phyloP scores from a whole-genome alignment of 176 grass and related monocot species.

The Olyra latifolia region DNA sequence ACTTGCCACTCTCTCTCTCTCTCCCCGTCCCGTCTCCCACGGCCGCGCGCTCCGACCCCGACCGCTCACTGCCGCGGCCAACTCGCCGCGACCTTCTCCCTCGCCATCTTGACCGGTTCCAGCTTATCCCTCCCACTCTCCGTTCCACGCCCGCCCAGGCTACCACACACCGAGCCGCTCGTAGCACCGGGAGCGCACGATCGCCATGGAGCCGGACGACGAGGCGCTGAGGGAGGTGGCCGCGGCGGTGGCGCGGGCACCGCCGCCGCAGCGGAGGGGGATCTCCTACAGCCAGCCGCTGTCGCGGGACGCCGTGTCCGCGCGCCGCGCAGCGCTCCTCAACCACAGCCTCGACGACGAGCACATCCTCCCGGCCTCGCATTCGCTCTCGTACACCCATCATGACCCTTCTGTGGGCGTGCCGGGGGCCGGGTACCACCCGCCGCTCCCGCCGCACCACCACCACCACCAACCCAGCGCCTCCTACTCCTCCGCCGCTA shows the following conservation, averaged over 20 bases:
- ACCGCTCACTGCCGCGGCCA: slow-evolving; percentile 35
- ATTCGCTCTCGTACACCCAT: slow-evolving; percentile 44
- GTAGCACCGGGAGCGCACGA: background rate
- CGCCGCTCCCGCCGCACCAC: slow-evolving; percentile 41
- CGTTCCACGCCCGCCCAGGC: slow-evolving; percentile 17
- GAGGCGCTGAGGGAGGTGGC: slow-evolving; percentile 39
- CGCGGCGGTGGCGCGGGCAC: background rate
- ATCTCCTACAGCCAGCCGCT: slow-evolving; percentile 93
- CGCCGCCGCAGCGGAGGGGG: slow-evolving; percentile 42
- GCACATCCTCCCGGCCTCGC: slow-evolving; percentile 29
- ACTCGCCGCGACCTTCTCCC: slow-evolving; percentile 46
- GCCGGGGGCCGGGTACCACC: slow-evolving; percentile 19
- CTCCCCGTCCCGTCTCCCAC: slow-evolving; percentile 23
- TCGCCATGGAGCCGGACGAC: slow-evolving; percentile 37
- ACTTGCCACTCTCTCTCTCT: background rate
- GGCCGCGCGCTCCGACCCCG: slow-evolving; percentile 30
- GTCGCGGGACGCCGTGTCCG: slow-evolving; percentile 47
- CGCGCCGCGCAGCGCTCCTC: slow-evolving; percentile 53
- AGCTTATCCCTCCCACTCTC: slow-evolving; percentile 43
- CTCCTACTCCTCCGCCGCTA: slow-evolving; percentile 30
- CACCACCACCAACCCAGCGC: slow-evolving; percentile 30
- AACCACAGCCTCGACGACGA: slow-evolving; percentile 85
- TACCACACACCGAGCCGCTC: background rate
- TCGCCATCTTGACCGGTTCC: slow-evolving; percentile 49
- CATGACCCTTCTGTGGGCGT: slow-evolving; percentile 21